Percentiles rank a stretch among this genome's conserved stretches.
phyloP scores from a whole-genome alignment of 768 basidiomycete genomes.

The Amanita pallidorosea region DNA sequence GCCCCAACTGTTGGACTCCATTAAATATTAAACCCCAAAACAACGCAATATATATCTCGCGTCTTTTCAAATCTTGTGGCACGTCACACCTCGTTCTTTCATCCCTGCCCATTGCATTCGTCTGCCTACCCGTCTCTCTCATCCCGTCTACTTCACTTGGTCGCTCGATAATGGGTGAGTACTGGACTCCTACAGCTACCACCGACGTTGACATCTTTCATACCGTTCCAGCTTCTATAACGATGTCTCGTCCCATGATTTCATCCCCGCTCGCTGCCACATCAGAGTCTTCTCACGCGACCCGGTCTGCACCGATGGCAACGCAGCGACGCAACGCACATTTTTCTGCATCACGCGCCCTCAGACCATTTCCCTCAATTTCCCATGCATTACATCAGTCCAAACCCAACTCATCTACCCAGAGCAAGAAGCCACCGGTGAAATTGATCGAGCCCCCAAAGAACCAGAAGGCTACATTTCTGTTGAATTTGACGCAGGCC shows the following conservation, averaged over 20 bases:
- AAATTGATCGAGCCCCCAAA: conserved; percentile 77
- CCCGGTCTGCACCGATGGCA: conserved; percentile 18
- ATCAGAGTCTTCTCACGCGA: conserved; percentile 24
- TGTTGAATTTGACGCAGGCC: conserved; percentile 74
- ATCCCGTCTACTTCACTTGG: background rate
- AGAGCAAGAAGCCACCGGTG: conserved; percentile 33
- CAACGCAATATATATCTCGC: background rate
- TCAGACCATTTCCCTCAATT: conserved; percentile 70
- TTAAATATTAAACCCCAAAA: background rate
- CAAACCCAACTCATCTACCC: conserved; percentile 14
- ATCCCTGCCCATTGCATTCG: conserved; percentile 1
- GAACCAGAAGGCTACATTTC: conserved; percentile 57
- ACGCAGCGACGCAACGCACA: conserved; percentile 30
- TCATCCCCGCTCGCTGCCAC: conserved; percentile 46
- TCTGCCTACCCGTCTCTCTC: conserved; percentile 7
- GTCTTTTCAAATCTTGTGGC: background rate
- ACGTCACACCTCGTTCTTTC: background rate
- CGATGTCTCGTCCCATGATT: conserved; percentile 40
- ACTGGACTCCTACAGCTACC: background rate
- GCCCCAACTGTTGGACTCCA: conserved; percentile 1
- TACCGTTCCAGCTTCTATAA: conserved; percentile 24
- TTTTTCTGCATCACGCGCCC: conserved; percentile 64
- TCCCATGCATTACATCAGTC: conserved; percentile 28
- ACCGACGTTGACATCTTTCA: background rate
- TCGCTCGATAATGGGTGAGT: conserved; percentile 4